Evolutionary conservation across 305 asterid species (phyloP), one percentile per base, ranked within the genome.

Genomic region (Fraxinus angustifolia): DNA sequence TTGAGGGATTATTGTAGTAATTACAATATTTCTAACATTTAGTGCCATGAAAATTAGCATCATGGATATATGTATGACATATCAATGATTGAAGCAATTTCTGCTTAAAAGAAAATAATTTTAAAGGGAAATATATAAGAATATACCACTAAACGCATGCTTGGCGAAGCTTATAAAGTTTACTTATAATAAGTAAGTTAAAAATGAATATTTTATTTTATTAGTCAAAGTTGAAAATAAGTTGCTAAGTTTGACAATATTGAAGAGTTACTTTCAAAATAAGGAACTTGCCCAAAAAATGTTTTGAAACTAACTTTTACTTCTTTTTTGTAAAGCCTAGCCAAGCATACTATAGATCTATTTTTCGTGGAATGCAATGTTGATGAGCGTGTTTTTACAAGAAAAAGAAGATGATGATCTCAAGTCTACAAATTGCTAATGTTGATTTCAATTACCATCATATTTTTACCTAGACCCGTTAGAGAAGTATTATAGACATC

Each of bases 401-500:
- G 73, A 3, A 26, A 26, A 65, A 26, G 28, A 26, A 26, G 33
- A 65, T 10, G 73, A 65, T 26, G 73, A 77, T 5, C 33, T 33
- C 38, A 42, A 38, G 23, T 28, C 26, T 73, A 67, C 35, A 10
- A 28, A 53, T 30, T 72, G 71, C 67, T 12, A 79, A 34, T n/a
- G 50, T 33, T 75, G 62, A 71, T 3, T 80, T 33, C 11, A 28
- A 75, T 3, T 33, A 35, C 77, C 2, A 45, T 30, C 3, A 35
- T 35, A 26, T 71, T 26, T 81, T 84, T 90, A 96, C 99, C 97
- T 84, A 93, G 86, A 76, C 97, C 94, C 45, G 92, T 83, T 79
- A 40, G 80, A 86, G 96, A 89, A 80, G 90, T 84, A 84, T 91
- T 90, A 84, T 94, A 80, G 82, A 89, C 91, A 83, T 96, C 99